Evolutionary conservation across 305 asterid species (phyloP).

Genomic region (Solanum hybrid): DNA sequence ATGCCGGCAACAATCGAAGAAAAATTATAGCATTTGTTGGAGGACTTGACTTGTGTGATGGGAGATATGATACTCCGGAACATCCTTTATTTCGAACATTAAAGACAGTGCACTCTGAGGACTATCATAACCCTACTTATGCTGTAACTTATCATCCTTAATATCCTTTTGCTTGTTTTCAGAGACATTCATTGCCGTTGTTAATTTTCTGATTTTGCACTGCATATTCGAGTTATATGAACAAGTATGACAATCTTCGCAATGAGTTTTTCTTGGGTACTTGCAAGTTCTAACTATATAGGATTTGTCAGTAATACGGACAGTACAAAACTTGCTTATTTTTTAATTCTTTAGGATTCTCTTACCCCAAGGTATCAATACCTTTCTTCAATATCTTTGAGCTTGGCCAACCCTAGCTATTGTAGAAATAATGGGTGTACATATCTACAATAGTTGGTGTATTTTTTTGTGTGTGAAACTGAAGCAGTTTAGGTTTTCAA

Average conservation of each 20-base stretch:
- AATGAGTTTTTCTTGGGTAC: background rate
- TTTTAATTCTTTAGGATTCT: background rate
- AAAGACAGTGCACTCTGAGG: conserved; percentile 67
- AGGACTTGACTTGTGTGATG: conserved; percentile 92
- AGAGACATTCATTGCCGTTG: background rate
- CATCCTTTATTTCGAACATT: conserved; percentile 72
- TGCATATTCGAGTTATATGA: background rate
- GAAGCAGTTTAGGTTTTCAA: background rate
- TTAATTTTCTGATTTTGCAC: background rate
- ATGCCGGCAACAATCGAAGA: conserved; percentile 80
- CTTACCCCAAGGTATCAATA: background rate
- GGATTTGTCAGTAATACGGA: background rate
- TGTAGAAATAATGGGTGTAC: background rate
- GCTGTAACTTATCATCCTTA: conserved; percentile 36
- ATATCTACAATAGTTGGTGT: background rate
- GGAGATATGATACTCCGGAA: conserved; percentile 85
- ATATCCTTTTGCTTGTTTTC: background rate
- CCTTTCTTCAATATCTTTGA: conserved; percentile 2
- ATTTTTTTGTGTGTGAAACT: background rate
- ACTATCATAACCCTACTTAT: conserved; percentile 90
- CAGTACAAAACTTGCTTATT: background rate
- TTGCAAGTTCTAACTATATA: background rate
- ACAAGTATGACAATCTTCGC: background rate
- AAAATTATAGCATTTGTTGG: conserved; percentile 81
- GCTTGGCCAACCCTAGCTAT: background rate